phyloP scores from a whole-genome alignment of 2,329 filamentous ascomycete genomes.

The Phialocephala sp. region DNA sequence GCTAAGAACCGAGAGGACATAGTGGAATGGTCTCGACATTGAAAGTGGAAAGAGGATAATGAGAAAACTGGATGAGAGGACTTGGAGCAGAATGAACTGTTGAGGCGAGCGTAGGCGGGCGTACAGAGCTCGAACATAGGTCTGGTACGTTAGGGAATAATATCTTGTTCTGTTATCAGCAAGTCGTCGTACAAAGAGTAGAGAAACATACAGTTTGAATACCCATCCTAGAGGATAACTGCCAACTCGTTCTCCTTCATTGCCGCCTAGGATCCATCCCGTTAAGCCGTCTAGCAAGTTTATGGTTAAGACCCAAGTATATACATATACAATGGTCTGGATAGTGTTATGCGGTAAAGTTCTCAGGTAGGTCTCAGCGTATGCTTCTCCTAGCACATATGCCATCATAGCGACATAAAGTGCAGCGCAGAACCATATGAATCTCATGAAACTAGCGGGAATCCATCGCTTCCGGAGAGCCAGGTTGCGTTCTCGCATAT shows the following conservation, averaged over 20 bases:
- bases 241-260: constrained; percentile 69
- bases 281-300: constrained; percentile 68
- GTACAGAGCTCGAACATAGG: constrained; percentile 72
- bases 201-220: constrained; percentile 66
- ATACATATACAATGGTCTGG: constrained; percentile 72
- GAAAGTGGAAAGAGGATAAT: constrained; percentile 68
- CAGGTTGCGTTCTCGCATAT: constrained; percentile 29
- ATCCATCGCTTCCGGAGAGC: constrained; percentile 54
- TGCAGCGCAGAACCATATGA: constrained; percentile 72
- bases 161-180: constrained; percentile 25
- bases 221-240: constrained; percentile 75
- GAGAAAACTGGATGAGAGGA: constrained; percentile 66
- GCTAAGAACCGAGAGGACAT: constrained; percentile 56
- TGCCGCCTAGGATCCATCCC: constrained; percentile 70
- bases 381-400: constrained; percentile 71
- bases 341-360: constrained; percentile 70
- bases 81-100: constrained; percentile 70
- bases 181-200: neutral
- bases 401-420: constrained; percentile 67
- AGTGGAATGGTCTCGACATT: constrained; percentile 66
- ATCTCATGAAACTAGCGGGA: constrained; percentile 70
- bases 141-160: constrained; percentile 65
- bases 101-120: constrained; percentile 68
- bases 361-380: constrained; percentile 71
- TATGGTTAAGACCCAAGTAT: constrained; percentile 72